Evolutionary conservation across 2,329 filamentous ascomycete genomes (phyloP).

Genomic region (Penicillium paneum): DNA sequence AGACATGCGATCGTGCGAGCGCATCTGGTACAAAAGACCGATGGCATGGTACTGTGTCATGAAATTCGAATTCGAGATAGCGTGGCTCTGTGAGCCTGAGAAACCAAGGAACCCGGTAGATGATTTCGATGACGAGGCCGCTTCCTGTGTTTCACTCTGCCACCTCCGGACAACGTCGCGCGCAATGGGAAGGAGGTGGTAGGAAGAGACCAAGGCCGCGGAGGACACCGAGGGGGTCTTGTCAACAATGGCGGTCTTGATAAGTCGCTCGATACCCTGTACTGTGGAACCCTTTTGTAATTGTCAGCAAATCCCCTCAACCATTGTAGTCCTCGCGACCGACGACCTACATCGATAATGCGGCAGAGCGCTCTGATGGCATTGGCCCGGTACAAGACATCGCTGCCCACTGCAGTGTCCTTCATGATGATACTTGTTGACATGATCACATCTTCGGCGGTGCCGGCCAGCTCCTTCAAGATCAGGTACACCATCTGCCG

Average conservation of each 20-base stretch:
- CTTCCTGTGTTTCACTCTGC: constrained; percentile 98
- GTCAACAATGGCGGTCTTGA: constrained; percentile 99
- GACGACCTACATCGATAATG: constrained; percentile 75
- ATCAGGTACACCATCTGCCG: constrained; percentile 98
- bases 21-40: constrained; percentile 95
- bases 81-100: constrained; percentile 69
- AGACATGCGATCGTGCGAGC: constrained; percentile 94
- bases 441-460: constrained; percentile 99
- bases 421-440: constrained; percentile 99
- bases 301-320: constrained; percentile 14
- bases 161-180: constrained; percentile 93
- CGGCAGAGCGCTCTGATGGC: constrained; percentile 92
- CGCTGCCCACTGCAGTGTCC: constrained; percentile 92
- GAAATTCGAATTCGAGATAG: constrained; percentile 76
- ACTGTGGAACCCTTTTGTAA: constrained; percentile 75
- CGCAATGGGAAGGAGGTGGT: constrained; percentile 94
- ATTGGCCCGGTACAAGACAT: constrained; percentile 91
- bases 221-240: constrained; percentile 97
- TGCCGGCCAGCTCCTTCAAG: constrained; percentile 94
- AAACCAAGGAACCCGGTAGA: constrained; percentile 90
- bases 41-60: constrained; percentile 99
- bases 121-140: constrained; percentile 84
- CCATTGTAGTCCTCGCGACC: not conserved
- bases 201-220: constrained; percentile 91
- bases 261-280: constrained; percentile 94